These are phyloP conservation scores for Baorangia bicolor DNA, from an alignment of 768 basidiomycete species.

Conservation along the genomic window DNA sequence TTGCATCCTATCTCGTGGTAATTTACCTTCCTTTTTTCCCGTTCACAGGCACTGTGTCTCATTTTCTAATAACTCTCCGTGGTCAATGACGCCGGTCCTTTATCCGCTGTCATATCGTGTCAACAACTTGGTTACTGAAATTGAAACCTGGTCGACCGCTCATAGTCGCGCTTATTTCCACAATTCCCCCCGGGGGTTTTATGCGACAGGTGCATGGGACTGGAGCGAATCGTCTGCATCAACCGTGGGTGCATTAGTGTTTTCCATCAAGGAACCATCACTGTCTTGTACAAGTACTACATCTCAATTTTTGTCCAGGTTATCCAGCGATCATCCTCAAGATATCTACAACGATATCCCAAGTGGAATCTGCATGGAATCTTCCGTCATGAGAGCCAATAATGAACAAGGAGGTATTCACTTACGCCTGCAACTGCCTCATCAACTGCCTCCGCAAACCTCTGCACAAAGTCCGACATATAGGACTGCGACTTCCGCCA, in stretches of 20 bases:
- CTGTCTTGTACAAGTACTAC: background rate
- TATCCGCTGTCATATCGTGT: background rate
- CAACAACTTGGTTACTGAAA: background rate
- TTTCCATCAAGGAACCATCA: background rate
- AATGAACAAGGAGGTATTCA: background rate
- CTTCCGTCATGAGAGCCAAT: background rate
- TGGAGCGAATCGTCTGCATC: background rate
- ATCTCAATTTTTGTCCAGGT: background rate
- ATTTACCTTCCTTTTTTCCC: background rate
- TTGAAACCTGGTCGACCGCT: background rate
- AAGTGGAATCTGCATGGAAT: conserved; percentile 19
- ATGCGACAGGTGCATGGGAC: background rate
- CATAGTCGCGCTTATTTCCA: background rate
- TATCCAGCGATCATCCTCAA: background rate
- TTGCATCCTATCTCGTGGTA: background rate
- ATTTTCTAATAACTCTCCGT: background rate
- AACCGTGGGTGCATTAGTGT: background rate
- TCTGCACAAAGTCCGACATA: conserved; percentile 24
- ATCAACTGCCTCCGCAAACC: conserved; percentile 24
- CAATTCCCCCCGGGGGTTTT: background rate
- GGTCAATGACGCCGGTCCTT: too few species aligned
- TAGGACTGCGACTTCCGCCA: conserved; percentile 14
- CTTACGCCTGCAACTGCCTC: conserved; percentile 21
- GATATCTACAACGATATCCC: conserved; percentile 12
- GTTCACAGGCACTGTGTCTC: background rate